These are phyloP conservation scores for Myriosclerotinia scirpicola DNA, from an alignment of 2,329 filamentous ascomycete genomes.

Conservation along the genomic window DNA sequence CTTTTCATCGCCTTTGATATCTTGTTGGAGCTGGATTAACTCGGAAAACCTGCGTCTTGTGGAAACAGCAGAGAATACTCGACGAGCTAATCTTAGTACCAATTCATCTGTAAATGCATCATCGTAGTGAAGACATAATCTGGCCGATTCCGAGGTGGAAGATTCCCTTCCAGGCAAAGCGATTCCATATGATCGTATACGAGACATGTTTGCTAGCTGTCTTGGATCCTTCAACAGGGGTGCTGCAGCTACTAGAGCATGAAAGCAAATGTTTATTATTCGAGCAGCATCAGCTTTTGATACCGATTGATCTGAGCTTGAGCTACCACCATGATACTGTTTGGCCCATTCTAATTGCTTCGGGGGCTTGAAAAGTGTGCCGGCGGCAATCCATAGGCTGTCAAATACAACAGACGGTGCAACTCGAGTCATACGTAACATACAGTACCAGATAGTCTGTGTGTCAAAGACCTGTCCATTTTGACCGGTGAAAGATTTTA, in stretches of 20 bases:
- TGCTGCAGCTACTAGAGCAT: slow-evolving; percentile 59
- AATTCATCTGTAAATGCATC: slow-evolving; percentile 63
- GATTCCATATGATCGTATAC: slow-evolving; percentile 48
- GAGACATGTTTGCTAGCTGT: slow-evolving; percentile 58
- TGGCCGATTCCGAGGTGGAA: slow-evolving; percentile 48
- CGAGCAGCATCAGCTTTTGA: slow-evolving; percentile 38
- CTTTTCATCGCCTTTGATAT: slow-evolving; percentile 31
- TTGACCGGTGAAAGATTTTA: slow-evolving; percentile 57
- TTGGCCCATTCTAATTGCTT: slow-evolving; percentile 36
- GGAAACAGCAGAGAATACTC: slow-evolving; percentile 57
- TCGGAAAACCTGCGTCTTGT: slow-evolving; percentile 38
- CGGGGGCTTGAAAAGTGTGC: slow-evolving; percentile 58
- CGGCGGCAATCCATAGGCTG: slow-evolving; percentile 63
- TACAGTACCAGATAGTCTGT: slow-evolving; percentile 62
- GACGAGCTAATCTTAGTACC: slow-evolving; percentile 57
- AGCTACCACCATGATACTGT: slow-evolving; percentile 24
- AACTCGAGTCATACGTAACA: slow-evolving; percentile 58
- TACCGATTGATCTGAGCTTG: slow-evolving; percentile 25
- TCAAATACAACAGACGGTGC: slow-evolving; percentile 60
- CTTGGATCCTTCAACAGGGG: slow-evolving; percentile 44
- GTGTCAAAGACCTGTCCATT: slow-evolving; percentile 56
- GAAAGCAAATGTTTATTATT: slow-evolving; percentile 56
- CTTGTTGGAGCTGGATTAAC: slow-evolving; percentile 35
- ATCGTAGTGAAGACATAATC: slow-evolving; percentile 59
- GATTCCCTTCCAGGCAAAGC: slow-evolving; percentile 50